Base-by-base conservation (phyloP, 345 rosid genomes). In the sweet orange (Citrus sinensis) region DNA sequence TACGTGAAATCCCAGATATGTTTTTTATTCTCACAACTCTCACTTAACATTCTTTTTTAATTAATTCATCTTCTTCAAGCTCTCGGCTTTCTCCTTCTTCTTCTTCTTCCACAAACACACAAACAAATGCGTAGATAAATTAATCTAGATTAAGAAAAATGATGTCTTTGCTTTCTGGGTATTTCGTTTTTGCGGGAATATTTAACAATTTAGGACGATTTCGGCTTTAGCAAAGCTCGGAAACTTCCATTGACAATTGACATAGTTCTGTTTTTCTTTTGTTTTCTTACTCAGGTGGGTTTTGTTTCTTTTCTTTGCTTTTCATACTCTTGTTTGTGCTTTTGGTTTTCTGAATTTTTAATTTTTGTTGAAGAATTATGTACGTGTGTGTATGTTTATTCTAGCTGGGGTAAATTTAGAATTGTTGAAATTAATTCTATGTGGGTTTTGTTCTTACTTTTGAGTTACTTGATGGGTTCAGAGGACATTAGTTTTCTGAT, bases 1-100 rank as follows among this genome's bases (percentile, higher is more conserved):
- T 82, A 66, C 83, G 85, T 83, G 86, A 85, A 85, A 80, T 74
- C 86, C 86, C 82, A 86, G 82, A 79, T 79, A 63, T 76, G 70
- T 76, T 73, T 62, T 24, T 55, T 55, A 54, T 71, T 74, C 61
- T 51, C 58, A 62, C 39, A 17, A n/a, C 4, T 24, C 40, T 11
- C 24, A 39, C 35, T 63, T 39, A 11, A 67, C 42, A 27, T 34
- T 60, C 37, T 63, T 55, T 37, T 51, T 69, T 72, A 27, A 67
- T 46, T 46, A 46, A 29, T 51, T 70, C 46, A 54, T 81, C 79
- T 20, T 77, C 79, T 80, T 81, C 79, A 68, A 24, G n/a, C 20
- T 16, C 62, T 9, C 9, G 2, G 29, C 37, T 22, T 7, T 69
- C 51, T 14, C 67, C 61, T 42, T 9, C 60, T 30, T n/a, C 13